Percentiles rank a stretch among this genome's conserved stretches.
Evolutionary conservation across 2,329 filamentous ascomycete genomes (phyloP).

Genomic region (Neofusicoccum kwambonambiense): DNA sequence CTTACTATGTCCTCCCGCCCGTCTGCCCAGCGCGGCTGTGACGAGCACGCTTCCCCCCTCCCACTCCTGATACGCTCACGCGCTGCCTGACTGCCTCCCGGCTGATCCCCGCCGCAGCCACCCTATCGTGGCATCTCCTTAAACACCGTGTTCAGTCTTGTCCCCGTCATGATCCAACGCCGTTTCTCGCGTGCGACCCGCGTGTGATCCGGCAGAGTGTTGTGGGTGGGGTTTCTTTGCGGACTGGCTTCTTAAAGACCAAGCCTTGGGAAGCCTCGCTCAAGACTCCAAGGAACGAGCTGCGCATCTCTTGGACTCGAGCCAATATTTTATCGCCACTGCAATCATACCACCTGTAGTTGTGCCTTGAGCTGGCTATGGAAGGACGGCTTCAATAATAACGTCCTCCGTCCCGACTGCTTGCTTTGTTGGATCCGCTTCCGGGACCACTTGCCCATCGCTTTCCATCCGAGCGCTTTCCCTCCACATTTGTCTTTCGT

Average conservation of each 20-base stretch:
- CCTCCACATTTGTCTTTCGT: not conserved
- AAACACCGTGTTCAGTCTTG: conserved; percentile 1
- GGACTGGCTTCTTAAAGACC: not conserved
- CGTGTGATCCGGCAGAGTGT: not conserved
- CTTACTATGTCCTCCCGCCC: not conserved
- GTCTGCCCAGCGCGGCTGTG: not conserved
- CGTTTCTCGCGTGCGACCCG: not conserved
- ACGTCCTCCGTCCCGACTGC: no score
- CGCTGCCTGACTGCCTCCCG: not conserved
- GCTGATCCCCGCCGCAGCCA: not conserved
- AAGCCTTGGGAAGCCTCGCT: not conserved
- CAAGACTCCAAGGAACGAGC: not conserved
- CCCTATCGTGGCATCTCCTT: conserved; percentile 5
- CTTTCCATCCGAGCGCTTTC: not conserved
- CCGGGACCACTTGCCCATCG: not conserved
- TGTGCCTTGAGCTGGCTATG: not conserved
- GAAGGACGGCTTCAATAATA: not conserved
- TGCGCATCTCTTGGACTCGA: not conserved
- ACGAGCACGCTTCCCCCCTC: not conserved
- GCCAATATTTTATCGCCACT: not conserved
- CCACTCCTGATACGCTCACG: conserved; percentile 13
- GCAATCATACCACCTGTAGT: not conserved
- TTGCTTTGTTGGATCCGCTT: not conserved
- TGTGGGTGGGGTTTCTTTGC: not conserved
- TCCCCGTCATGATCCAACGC: not conserved